Conservation (phyloP, 805 yeast genomes). For the Suhomyces emberorum region DNA sequence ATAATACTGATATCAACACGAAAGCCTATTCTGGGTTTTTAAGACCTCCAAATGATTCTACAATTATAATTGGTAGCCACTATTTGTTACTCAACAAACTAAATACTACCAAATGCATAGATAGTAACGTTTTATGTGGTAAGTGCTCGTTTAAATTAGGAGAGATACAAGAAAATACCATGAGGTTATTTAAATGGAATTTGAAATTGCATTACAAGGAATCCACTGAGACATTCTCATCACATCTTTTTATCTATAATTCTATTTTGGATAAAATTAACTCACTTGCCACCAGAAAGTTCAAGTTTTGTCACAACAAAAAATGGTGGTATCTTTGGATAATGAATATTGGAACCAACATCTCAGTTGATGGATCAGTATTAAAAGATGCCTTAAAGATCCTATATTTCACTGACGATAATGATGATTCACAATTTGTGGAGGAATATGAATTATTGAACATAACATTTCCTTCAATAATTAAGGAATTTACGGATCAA, state of each 20-base stretch:
- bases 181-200: constrained; percentile 12
- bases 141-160: constrained; percentile 43
- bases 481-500: constrained; percentile 12
- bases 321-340: constrained; percentile 32
- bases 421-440: constrained; percentile 4
- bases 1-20: constrained; percentile 18
- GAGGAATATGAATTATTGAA: constrained; percentile 18
- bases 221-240: constrained; percentile 15
- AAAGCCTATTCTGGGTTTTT: constrained; percentile 39
- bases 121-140: constrained; percentile 25
- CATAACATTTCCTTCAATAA: constrained; percentile 15
- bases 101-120: constrained; percentile 4
- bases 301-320: constrained; percentile 15
- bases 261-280: constrained; percentile 36
- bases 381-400: constrained; percentile 28
- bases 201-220: constrained; percentile 2
- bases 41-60: constrained; percentile 37
- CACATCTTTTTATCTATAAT: constrained; percentile 18
- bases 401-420: constrained; percentile 16
- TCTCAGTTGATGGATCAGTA: constrained; percentile 16
- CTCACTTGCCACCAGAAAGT: constrained; percentile 35
- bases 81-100: constrained; percentile 44
- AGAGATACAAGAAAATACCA: constrained; percentile 17
- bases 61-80: constrained; percentile 53
- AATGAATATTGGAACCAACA: constrained; percentile 31